Base-by-base conservation (phyloP, 768 basidiomycete genomes). In the Boletus subcaerulescens region DNA sequence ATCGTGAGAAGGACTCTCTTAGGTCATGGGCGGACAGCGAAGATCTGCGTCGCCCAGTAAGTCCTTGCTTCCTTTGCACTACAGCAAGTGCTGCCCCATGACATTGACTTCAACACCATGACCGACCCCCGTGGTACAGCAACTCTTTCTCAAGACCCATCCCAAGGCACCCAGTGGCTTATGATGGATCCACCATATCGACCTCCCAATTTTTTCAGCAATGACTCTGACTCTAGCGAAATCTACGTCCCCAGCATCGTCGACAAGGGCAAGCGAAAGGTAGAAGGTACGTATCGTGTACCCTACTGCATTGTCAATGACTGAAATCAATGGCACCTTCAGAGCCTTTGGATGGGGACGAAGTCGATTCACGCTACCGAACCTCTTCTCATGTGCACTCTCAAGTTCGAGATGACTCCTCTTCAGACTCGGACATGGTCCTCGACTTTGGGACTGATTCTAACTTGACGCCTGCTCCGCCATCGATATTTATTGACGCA, bases 141-240 rank as follows among this genome's bases (percentile, higher is more conserved):
- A 39, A 56, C 10, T 5, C 57, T 17, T 66, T 26, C 8, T 26
- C 1, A 26, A 26, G 26, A 26, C 26, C 32, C 12, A 11, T 33
- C 33, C 33, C 3, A 33, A 33, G 22, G 22, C 22, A 22, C 3
- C 22, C 22, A 22, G 22, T 22, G 3, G 22, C 41, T 39, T 45
- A 7, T 50, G 38, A 65, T 65, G 64, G 33, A 60, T 12, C n/a
- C 43, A 38, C 4, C 29, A 13, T 20, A 39, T 8, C 53, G 29
- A 50, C 61, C 56, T n/a, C 64, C 58, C 26, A 36, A 53, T 7
- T 4, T 57, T 17, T 63, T 65, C 10, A 1, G 2, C 3, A 13
- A 44, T 4, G 36, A 45, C 13, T 38, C 38, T 15, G 22, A 51
- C 15, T 14, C 0, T 17, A 29, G 42, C 26, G 12, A 53, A 22